Conservation (phyloP, 2,329 filamentous ascomycete genomes). For the Beauveria sp. region DNA sequence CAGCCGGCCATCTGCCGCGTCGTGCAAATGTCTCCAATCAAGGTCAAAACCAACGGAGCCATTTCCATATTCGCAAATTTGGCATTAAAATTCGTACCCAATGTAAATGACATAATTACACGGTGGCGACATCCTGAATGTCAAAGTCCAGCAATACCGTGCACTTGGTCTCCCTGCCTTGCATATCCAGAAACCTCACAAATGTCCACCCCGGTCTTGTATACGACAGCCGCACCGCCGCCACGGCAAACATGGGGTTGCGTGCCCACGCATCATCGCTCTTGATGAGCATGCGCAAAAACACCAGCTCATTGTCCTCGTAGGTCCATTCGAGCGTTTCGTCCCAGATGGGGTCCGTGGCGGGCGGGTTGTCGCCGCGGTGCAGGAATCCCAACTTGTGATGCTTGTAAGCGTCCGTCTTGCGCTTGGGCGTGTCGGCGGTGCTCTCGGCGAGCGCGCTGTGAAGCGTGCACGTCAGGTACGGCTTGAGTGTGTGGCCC, state of each 20-base stretch:
- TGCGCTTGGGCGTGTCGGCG: slow-evolving; percentile 44
- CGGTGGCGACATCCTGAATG: slow-evolving; percentile 31
- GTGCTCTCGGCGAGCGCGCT: slow-evolving; percentile 45
- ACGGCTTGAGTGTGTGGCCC: slow-evolving; percentile 50
- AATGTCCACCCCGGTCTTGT: slow-evolving; percentile 52
- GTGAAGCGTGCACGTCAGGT: slow-evolving; percentile 57
- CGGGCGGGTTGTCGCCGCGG: slow-evolving; percentile 47
- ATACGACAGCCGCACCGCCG: slow-evolving; percentile 53
- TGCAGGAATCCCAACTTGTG: slow-evolving; percentile 50
- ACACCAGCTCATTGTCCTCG: slow-evolving; percentile 58
- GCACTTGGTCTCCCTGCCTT: slow-evolving; percentile 55
- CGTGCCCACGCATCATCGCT: slow-evolving; percentile 54
- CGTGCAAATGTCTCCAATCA: too few relatives aligned
- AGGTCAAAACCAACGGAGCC: background rate
- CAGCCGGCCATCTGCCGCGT: too few relatives aligned
- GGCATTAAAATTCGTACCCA: background rate
- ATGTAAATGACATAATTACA: background rate
- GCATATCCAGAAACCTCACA: slow-evolving; percentile 56
- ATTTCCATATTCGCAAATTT: background rate
- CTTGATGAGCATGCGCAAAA: slow-evolving; percentile 59
- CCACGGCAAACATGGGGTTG: slow-evolving; percentile 56
- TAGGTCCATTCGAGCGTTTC: slow-evolving; percentile 61
- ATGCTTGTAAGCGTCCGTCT: slow-evolving; percentile 53
- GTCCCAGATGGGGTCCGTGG: slow-evolving; percentile 58
- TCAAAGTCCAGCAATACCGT: slow-evolving; percentile 55